A percentile compares a stretch with the other conserved stretches of the same genome.
phyloP scores from a whole-genome alignment of 2,329 filamentous ascomycete species.

The Capronia epimyces region DNA sequence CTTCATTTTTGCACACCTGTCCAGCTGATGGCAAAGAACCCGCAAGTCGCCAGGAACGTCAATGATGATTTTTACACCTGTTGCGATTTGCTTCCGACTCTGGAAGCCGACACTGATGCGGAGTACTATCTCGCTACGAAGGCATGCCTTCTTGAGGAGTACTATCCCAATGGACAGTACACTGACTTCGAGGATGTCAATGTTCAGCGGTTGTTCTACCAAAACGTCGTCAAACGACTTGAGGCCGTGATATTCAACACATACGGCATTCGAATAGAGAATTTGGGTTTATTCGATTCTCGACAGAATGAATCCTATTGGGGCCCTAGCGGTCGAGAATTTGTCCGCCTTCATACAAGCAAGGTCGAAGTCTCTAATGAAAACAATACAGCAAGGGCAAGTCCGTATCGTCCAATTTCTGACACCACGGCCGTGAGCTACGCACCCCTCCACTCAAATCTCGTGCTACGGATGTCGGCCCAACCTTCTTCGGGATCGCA shows the following conservation, averaged over 20 bases:
- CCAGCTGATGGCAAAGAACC: constrained; percentile 26
- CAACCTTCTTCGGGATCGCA: constrained; percentile 4
- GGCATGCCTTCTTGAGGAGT: constrained; percentile 29
- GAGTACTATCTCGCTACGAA: constrained; percentile 32
- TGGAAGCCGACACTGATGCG: constrained; percentile 28
- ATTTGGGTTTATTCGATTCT: constrained; percentile 27
- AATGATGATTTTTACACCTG: constrained; percentile 30
- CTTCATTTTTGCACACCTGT: constrained; percentile 32
- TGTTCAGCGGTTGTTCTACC: constrained; percentile 31
- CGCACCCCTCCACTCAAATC: constrained; percentile 6
- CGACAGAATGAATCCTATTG: constrained; percentile 27
- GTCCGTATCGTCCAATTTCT: constrained; percentile 5
- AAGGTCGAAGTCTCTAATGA: constrained; percentile 7
- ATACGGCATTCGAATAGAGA: constrained; percentile 29
- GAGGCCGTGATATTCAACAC: constrained; percentile 31
- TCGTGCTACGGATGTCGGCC: constrained; percentile 6
- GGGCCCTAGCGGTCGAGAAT: constrained; percentile 28
- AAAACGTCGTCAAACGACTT: constrained; percentile 31
- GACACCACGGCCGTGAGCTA: constrained; percentile 5
- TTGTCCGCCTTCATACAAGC: constrained; percentile 10
- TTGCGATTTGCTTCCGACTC: constrained; percentile 28
- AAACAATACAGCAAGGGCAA: constrained; percentile 5
- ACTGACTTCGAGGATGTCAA: constrained; percentile 27
- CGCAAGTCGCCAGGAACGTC: constrained; percentile 24
- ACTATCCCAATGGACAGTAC: constrained; percentile 21